Base-by-base conservation (phyloP, 2,329 filamentous ascomycete species). In the Trichoderma sp. region DNA sequence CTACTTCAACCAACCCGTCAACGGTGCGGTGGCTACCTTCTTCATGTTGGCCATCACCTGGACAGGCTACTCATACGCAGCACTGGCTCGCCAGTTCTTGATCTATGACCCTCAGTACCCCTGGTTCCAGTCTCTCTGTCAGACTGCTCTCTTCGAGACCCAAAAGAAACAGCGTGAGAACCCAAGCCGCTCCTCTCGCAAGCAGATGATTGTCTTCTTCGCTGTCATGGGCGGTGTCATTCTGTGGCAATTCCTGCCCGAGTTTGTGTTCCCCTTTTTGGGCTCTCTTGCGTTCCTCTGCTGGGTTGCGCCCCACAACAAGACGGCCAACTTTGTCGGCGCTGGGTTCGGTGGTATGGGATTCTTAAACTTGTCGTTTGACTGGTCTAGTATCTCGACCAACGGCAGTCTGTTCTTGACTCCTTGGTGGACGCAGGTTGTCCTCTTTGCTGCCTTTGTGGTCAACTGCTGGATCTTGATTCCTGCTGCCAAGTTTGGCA, bases 301-400 rank as follows among this genome's bases (percentile, higher is more conserved):
- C 76, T 89, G 87, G 87, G 85, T 89, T 2, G 86, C 87, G 2
- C 86, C 86, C 1, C 80, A 80, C 17, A 89, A 87, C 70, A 75
- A 80, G 2, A 80, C 83, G 0, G 86, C 85, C 69, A 89, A 89
- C 71, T 89, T 89, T 71, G 77, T 89, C 19, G 86, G 87, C 1
- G 83, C 84, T 5, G 87, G 87, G 0, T 81, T 88, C n/a, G 86
- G 87, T 4, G 86, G 86, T 5, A 87, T 89, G 84, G 86, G 86
- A 0, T 83, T 89, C 68, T 75, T 89, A 42, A 89, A 89, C 68
- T 76, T 89, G 2, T 84, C 83, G 2, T 76, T 89, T 19, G 84
- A 89, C 71, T 89, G 86, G 86, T 86, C 86, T 3, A 88, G 85
- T 69, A 83, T 89, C 61, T 82, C 83, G n/a, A 83, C 82, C 29